A percentile compares a stretch with the other conserved stretches of the same genome.
Conservation (phyloP, 805 yeast genomes). For the Danielozyma ontarioensis region DNA sequence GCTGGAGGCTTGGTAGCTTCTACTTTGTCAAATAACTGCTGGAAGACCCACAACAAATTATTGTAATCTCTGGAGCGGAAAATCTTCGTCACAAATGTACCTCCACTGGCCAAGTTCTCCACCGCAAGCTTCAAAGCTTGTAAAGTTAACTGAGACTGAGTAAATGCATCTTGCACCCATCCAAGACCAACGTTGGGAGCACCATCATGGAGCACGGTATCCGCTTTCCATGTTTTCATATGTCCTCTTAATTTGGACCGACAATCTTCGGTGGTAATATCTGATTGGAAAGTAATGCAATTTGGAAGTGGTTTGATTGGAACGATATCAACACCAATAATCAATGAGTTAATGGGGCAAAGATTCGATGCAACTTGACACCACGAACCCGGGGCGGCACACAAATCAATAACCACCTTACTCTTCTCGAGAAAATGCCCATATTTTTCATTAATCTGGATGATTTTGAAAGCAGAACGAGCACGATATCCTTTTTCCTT, state of each 20-base stretch:
- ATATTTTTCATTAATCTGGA: conserved; percentile 93
- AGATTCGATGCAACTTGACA: conserved; percentile 96
- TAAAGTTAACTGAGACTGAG: conserved; percentile 92
- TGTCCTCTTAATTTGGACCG: conserved; percentile 90
- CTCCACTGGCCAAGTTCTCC: conserved; percentile 86
- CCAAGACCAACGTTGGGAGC: conserved; percentile 99
- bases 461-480: conserved; percentile 93
- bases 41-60: conserved; percentile 95
- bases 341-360: conserved; percentile 88
- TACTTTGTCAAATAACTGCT: conserved; percentile 90
- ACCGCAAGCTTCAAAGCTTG: conserved; percentile 93
- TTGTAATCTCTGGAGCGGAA: conserved; percentile 99
- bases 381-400: conserved; percentile 99
- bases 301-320: conserved; percentile 97
- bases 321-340: conserved; percentile 98
- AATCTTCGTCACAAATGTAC: conserved; percentile 93
- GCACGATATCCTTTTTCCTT: conserved; percentile 98
- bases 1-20: conserved; percentile 99
- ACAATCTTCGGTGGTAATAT: conserved; percentile 97
- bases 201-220: conserved; percentile 97
- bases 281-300: conserved; percentile 90
- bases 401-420: conserved; percentile 92
- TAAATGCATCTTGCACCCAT: conserved; percentile 99
- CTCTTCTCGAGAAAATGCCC: conserved; percentile 93
- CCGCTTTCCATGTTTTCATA: conserved; percentile 98